Percentiles rank a stretch among this genome's conserved stretches.
phyloP scores from a whole-genome alignment of 257 asterid genomes.

The Paraleonurus japonicus region DNA sequence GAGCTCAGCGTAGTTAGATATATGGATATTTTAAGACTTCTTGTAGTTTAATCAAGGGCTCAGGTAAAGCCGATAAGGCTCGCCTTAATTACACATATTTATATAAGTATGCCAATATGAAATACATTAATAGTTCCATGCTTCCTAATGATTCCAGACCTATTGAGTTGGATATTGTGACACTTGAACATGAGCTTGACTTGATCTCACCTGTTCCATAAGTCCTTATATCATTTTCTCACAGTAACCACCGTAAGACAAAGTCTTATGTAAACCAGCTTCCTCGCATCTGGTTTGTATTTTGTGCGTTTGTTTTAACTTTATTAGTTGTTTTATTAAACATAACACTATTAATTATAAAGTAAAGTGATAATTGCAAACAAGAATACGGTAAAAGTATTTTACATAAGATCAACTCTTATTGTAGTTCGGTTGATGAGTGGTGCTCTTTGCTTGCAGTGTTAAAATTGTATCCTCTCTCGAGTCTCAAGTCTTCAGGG shows the following conservation, averaged over 20 bases:
- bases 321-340: no score
- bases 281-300: no score
- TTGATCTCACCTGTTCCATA: neutral
- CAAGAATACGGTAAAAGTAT: neutral
- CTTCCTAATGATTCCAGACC: no score
- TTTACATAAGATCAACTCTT: neutral
- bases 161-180: neutral
- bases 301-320: no score
- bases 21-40: neutral
- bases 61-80: neutral
- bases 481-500: slow-evolving; percentile 55
- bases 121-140: no score
- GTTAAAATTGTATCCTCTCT: slow-evolving; percentile 63
- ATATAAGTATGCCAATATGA: neutral
- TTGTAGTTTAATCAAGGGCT: neutral
- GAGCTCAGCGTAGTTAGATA: neutral
- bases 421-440: neutral
- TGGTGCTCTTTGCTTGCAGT: slow-evolving; percentile 39
- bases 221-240: neutral
- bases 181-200: neutral
- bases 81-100: neutral
- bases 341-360: no score
- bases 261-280: no score
- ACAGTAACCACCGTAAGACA: neutral
- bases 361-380: no score